These are phyloP conservation scores for carrot (Daucus carota) DNA, from an alignment of 129 eudicot genomes.

Conservation along the genomic window DNA sequence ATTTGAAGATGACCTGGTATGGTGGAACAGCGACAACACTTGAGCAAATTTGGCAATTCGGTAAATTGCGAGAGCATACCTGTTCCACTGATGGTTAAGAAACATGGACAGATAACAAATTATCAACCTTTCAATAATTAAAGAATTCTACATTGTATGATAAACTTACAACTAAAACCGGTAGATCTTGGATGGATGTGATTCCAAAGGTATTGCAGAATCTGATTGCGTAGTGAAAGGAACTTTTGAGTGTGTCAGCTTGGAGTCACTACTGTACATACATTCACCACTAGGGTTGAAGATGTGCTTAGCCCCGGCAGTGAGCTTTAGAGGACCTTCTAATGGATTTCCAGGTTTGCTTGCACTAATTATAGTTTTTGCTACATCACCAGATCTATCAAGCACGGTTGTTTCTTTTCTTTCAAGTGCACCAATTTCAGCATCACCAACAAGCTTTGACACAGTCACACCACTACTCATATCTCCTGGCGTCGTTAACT, in stretches of 20 bases:
- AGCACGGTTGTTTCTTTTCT: background rate
- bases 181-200: conserved; percentile 18
- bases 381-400: background rate
- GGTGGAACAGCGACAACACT: background rate
- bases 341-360: background rate
- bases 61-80: background rate
- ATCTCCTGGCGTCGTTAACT: conserved; percentile 13
- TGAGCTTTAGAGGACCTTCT: conserved; percentile 23
- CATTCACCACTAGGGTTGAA: conserved; percentile 20
- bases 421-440: background rate
- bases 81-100: background rate
- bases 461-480: background rate
- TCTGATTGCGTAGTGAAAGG: conserved; percentile 1
- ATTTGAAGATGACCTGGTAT: background rate
- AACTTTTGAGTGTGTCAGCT: conserved; percentile 10
- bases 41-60: background rate
- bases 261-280: conserved; percentile 8
- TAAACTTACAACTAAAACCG: conserved; percentile 16
- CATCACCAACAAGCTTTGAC: background rate
- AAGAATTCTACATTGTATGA: background rate
- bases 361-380: background rate
- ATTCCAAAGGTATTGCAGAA: conserved; percentile 4
- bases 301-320: conserved; percentile 28
- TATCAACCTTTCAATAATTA: background rate
- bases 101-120: background rate